These are phyloP conservation scores for Trypanosoma caninum DNA, from an alignment of 208 protist genomes.

Conservation along the genomic window DNA sequence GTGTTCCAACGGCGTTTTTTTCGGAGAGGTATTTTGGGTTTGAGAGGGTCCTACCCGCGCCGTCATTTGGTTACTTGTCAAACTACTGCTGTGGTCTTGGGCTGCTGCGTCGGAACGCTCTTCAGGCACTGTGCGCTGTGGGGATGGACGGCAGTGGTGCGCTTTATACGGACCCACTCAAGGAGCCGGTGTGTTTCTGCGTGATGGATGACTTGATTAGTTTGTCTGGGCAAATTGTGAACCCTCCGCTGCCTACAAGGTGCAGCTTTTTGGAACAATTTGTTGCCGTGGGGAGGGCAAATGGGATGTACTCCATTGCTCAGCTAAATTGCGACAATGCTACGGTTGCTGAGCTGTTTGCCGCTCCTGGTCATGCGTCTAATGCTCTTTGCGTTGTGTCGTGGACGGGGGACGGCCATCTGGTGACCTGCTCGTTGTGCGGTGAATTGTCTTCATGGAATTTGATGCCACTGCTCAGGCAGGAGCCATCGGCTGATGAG, in stretches of 20 bases:
- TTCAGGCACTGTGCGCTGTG: conserved; percentile 35
- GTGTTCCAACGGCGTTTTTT: conserved; percentile 17
- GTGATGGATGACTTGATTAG: conserved; percentile 26
- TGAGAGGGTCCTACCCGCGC: conserved; percentile 7
- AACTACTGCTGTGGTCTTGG: conserved; percentile 48
- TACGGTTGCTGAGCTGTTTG: conserved; percentile 27
- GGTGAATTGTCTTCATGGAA: conserved; percentile 76
- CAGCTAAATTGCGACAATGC: neutral
- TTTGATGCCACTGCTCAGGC: conserved; percentile 22
- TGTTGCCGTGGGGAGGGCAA: conserved; percentile 52
- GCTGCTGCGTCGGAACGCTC: conserved; percentile 26
- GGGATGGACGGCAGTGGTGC: conserved; percentile 65
- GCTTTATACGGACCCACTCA: conserved; percentile 30
- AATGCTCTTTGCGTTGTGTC: conserved; percentile 64
- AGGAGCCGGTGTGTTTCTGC: conserved; percentile 4
- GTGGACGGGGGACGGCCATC: conserved; percentile 30
- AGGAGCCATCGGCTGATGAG: conserved; percentile 28
- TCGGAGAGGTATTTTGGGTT: conserved; percentile 39
- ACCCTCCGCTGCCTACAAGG: conserved; percentile 68
- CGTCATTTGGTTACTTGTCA: conserved; percentile 38
- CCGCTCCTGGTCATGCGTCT: conserved; percentile 50
- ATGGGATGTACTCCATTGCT: conserved; percentile 60
- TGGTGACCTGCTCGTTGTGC: conserved; percentile 69
- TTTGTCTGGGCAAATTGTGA: conserved; percentile 42
- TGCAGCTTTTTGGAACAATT: conserved; percentile 26